Evolutionary conservation across 2,329 filamentous ascomycete genomes (phyloP).

Genomic region (Kalaharituber pfeilii): DNA sequence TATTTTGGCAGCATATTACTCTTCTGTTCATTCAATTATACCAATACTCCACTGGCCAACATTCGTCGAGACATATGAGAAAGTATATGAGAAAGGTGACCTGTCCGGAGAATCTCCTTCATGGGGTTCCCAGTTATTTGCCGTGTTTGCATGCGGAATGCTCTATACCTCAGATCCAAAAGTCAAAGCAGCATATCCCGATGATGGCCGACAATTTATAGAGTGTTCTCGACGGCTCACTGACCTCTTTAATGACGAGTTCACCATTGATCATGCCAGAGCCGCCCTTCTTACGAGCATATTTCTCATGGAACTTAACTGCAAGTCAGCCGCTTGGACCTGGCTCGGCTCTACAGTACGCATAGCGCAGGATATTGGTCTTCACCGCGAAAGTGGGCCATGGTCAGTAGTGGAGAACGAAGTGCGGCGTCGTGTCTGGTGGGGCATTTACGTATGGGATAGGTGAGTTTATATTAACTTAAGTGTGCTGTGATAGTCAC

Average conservation of each 20-base stretch:
- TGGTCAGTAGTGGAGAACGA: constrained; percentile 65
- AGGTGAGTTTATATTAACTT: constrained; percentile 36
- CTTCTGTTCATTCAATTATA: constrained; percentile 59
- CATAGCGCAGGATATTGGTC: constrained; percentile 64
- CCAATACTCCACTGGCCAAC: constrained; percentile 80
- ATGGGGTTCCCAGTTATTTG: constrained; percentile 68
- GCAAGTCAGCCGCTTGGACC: constrained; percentile 68
- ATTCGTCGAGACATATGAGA: constrained; percentile 59
- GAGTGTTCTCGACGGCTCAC: constrained; percentile 52
- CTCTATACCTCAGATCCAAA: constrained; percentile 45
- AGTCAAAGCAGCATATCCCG: constrained; percentile 28
- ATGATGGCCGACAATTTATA: constrained; percentile 48
- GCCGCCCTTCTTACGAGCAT: constrained; percentile 56
- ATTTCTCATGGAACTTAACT: constrained; percentile 69
- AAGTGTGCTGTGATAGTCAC: neutral
- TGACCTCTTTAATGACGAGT: constrained; percentile 67
- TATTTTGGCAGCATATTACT: constrained; percentile 58
- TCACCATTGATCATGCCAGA: constrained; percentile 57
- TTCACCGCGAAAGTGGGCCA: constrained; percentile 57
- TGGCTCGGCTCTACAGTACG: constrained; percentile 69
- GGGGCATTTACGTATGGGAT: constrained; percentile 82
- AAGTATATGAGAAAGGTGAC: constrained; percentile 50
- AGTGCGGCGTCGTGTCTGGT: constrained; percentile 68
- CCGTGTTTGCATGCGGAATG: constrained; percentile 64
- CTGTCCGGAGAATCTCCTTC: constrained; percentile 44